A percentile compares a stretch with the other conserved stretches of the same genome.
phyloP scores from a whole-genome alignment of 176 grass and related monocot genomes.

The Guadua angustifolia region DNA sequence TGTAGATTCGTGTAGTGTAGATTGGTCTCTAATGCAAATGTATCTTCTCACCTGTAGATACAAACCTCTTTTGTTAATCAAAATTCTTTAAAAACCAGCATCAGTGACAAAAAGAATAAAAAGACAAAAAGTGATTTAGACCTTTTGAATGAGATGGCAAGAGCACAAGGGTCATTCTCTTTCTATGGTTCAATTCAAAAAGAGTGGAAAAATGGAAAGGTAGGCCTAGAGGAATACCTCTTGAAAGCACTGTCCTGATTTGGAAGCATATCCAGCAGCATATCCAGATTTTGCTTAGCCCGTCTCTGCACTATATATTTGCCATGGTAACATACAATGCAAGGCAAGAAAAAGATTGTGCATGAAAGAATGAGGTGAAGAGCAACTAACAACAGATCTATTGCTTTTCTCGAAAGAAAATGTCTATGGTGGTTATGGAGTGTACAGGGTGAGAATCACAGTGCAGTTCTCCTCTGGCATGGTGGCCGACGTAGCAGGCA shows the following conservation, averaged over 20 bases:
- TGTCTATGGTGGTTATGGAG: background rate
- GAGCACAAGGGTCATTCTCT: slow-evolving; percentile 9
- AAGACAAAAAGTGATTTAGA: slow-evolving; percentile 23
- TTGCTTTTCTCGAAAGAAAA: background rate
- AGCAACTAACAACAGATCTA: background rate
- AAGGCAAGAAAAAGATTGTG: slow-evolving; percentile 33
- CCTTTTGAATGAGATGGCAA: slow-evolving; percentile 27
- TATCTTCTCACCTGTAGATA: slow-evolving; percentile 2
- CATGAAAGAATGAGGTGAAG: slow-evolving; percentile 4
- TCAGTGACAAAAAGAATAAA: slow-evolving; percentile 23
- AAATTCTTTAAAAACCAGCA: slow-evolving; percentile 15
- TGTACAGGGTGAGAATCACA: slow-evolving; percentile 59
- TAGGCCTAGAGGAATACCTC: slow-evolving; percentile 46
- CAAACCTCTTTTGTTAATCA: slow-evolving; percentile 12
- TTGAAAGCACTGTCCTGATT: slow-evolving; percentile 54
- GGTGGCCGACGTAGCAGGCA: slow-evolving; percentile 33
- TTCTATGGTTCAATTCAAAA: slow-evolving; percentile 31
- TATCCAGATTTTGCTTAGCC: slow-evolving; percentile 49
- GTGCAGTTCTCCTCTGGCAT: slow-evolving; percentile 66
- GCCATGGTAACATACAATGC: slow-evolving; percentile 24
- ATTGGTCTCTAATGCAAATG: slow-evolving; percentile 17
- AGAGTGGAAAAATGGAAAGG: slow-evolving; percentile 7
- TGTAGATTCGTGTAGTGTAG: no score
- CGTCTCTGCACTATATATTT: slow-evolving; percentile 44
- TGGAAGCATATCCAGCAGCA: slow-evolving; percentile 60